Evolutionary conservation across 805 yeast genomes (phyloP).

Genomic region (Yamadazyma scolyti): DNA sequence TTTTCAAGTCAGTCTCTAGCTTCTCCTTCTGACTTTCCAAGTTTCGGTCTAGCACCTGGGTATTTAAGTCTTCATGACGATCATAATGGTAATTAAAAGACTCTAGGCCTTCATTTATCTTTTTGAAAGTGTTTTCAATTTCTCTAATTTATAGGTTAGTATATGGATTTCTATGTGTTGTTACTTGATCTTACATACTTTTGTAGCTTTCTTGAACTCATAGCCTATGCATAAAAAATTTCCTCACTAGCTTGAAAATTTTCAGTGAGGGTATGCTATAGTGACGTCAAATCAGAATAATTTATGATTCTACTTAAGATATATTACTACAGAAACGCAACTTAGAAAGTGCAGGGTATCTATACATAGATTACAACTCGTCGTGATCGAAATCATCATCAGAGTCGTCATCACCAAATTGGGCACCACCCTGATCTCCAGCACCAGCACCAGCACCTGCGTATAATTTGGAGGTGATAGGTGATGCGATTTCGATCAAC

Average conservation of each 20-base stretch:
- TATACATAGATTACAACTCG: constrained; percentile 29
- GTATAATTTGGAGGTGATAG: constrained; percentile 82
- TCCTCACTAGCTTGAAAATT: constrained; percentile 7
- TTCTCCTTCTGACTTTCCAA: constrained; percentile 43
- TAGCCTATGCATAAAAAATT: constrained; percentile 5
- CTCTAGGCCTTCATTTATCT: constrained; percentile 43
- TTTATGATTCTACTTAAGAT: background rate
- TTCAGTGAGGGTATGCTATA: too few relatives aligned
- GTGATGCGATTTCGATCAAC: constrained; percentile 78
- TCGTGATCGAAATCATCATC: constrained; percentile 44
- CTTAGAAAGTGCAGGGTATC: too few relatives aligned
- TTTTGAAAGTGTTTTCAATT: constrained; percentile 40
- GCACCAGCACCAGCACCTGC: constrained; percentile 43
- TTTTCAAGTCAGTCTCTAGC: constrained; percentile 41
- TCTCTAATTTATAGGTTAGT: constrained; percentile 23
- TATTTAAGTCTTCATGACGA: constrained; percentile 34
- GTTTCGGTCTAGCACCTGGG: constrained; percentile 22
- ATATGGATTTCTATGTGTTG: too few relatives aligned
- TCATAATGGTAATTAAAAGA: constrained; percentile 42
- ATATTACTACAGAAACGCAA: background rate
- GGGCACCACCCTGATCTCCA: constrained; percentile 33
- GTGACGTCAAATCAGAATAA: background rate
- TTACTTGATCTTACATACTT: too few relatives aligned
- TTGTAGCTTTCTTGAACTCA: constrained; percentile 27
- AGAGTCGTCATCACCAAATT: constrained; percentile 41